Evolutionary conservation across 1,284 basidiomycete genomes (phyloP).

Genomic region (Moesziomyces sp.): DNA sequence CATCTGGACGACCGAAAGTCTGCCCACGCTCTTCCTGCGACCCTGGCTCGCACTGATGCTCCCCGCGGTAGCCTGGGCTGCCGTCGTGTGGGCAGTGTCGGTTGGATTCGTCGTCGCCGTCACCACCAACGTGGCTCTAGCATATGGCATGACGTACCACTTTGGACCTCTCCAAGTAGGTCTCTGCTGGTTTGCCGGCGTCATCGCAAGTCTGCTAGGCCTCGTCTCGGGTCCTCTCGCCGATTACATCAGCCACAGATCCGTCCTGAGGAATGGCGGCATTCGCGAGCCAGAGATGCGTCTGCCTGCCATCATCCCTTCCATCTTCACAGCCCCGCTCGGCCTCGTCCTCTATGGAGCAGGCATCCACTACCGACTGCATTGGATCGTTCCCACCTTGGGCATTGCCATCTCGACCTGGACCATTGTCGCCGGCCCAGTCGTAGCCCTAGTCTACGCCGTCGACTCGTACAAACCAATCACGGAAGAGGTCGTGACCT

Average conservation of each 20-base stretch:
- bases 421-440: slow-evolving; percentile 9
- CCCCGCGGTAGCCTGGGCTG: slow-evolving; percentile 28
- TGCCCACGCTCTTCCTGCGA: slow-evolving; percentile 11
- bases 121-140: slow-evolving; percentile 21
- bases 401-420: slow-evolving; percentile 17
- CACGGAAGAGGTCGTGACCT: slow-evolving; percentile 17
- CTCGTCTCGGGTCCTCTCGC: slow-evolving; percentile 11
- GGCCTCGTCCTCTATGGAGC: slow-evolving; percentile 23
- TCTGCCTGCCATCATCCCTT: slow-evolving; percentile 7
- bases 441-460: slow-evolving; percentile 17
- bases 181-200: slow-evolving; percentile 8
- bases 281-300: slow-evolving; percentile 33
- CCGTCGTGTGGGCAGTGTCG: slow-evolving; percentile 15
- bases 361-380: slow-evolving; percentile 16
- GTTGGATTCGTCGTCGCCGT: slow-evolving; percentile 29
- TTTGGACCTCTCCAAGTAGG: slow-evolving; percentile 12
- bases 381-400: slow-evolving; percentile 29
- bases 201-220: slow-evolving; percentile 15
- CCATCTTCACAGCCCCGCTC: slow-evolving; percentile 16
- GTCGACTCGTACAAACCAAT: slow-evolving; percentile 34
- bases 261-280: slow-evolving; percentile 7
- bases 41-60: slow-evolving; percentile 11
- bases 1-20: slow-evolving; percentile 15
- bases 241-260: slow-evolving; percentile 3
- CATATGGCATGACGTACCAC: slow-evolving; percentile 15